Conservation (phyloP, 257 asterid genomes). For the Agastache rugosa region DNA sequence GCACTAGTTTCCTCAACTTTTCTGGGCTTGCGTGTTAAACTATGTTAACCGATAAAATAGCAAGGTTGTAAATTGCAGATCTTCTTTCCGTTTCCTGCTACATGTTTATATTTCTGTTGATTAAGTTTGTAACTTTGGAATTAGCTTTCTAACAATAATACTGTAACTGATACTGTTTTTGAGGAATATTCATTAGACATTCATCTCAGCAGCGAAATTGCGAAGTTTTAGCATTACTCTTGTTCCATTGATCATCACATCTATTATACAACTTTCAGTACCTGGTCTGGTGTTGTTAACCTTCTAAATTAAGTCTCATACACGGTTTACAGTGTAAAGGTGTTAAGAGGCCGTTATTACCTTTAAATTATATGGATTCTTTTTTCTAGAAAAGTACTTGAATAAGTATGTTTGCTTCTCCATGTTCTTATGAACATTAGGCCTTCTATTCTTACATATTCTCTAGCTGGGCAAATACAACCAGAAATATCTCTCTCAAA, state of each 20-base stretch:
- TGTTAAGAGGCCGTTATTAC: not conserved
- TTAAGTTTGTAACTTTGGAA: not conserved
- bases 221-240: not conserved
- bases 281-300: not conserved
- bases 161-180: not conserved
- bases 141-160: not conserved
- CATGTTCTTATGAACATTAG: not conserved
- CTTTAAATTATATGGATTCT: constrained; percentile 5
- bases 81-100: not conserved
- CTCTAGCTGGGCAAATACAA: not conserved
- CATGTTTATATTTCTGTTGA: not conserved
- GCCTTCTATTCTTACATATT: not conserved
- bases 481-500: not conserved
- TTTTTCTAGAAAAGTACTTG: not conserved
- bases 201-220: not conserved
- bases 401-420: not conserved
- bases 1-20: not conserved
- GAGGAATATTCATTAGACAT: not conserved
- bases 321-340: not conserved
- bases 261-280: not conserved
- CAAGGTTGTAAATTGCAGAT: not conserved
- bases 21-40: not conserved
- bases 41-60: not conserved
- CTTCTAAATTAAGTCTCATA: not conserved
- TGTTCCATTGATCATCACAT: not conserved